A percentile compares a stretch with the other conserved stretches of the same genome.
Evolutionary conservation across 495 filamentous ascomycete species (phyloP).

Genomic region (Aspergillus olivimuriae): DNA sequence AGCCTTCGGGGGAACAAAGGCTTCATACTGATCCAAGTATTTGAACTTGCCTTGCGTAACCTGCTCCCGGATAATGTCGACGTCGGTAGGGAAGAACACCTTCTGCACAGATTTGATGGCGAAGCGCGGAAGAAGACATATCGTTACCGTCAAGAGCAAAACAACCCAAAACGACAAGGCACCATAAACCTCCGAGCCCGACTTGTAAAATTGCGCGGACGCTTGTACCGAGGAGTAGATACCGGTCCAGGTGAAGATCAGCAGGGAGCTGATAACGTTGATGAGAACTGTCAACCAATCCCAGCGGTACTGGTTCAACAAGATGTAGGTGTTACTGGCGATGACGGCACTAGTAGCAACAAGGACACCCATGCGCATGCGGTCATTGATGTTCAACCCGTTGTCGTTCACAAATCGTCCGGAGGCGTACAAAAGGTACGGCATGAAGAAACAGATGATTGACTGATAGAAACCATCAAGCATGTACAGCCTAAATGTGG

Average conservation of each 20-base stretch:
- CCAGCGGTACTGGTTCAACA: constrained; percentile 96
- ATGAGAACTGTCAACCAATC: constrained; percentile 90
- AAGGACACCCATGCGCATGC: constrained; percentile 75
- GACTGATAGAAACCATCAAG: constrained; percentile 92
- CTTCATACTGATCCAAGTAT: constrained; percentile 52
- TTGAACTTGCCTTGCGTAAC: constrained; percentile 73
- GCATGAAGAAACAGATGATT: constrained; percentile 85
- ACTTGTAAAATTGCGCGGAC: constrained; percentile 67
- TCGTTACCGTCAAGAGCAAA: constrained; percentile 63
- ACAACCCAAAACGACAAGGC: constrained; percentile 82
- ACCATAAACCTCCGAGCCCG: constrained; percentile 72
- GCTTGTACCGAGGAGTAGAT: constrained; percentile 70
- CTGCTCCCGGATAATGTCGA: constrained; percentile 95
- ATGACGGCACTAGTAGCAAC: constrained; percentile 73
- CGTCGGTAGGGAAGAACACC: constrained; percentile 82
- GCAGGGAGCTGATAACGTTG: constrained; percentile 69
- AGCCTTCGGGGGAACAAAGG: constrained; percentile 31
- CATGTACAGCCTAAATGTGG: constrained; percentile 76
- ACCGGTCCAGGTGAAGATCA: constrained; percentile 96
- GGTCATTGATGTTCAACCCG: constrained; percentile 68
- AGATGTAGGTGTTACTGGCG: constrained; percentile 82
- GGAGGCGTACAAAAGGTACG: constrained; percentile 67
- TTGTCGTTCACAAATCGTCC: constrained; percentile 60
- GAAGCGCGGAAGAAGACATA: constrained; percentile 82
- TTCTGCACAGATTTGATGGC: constrained; percentile 83